These are phyloP conservation scores for Rubus parviflorus DNA, from an alignment of 306 rosid species.

Conservation along the genomic window DNA sequence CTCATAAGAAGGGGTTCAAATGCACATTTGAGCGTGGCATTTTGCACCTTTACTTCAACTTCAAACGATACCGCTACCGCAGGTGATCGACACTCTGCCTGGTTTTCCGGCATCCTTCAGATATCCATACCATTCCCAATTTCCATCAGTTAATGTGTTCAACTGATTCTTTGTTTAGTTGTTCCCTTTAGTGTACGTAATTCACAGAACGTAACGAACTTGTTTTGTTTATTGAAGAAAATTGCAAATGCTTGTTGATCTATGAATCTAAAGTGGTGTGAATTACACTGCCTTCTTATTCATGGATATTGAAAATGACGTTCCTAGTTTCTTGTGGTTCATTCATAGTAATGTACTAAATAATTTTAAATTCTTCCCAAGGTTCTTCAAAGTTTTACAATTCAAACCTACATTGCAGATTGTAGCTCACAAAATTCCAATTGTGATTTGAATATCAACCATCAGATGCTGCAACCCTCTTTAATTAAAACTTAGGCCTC, in stretches of 20 bases:
- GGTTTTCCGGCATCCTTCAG: background rate
- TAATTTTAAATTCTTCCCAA: no score
- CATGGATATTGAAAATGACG: no score
- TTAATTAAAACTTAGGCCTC: background rate
- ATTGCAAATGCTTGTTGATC: background rate
- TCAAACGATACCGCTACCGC: slow-evolving; percentile 84
- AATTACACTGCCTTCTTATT: no score
- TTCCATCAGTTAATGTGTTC: no score
- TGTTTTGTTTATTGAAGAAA: background rate
- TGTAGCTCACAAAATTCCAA: no score
- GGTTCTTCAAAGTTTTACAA: background rate
- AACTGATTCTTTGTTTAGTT: background rate
- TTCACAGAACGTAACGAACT: background rate
- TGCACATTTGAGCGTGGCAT: slow-evolving; percentile 91
- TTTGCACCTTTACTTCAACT: slow-evolving; percentile 82
- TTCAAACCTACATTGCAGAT: background rate
- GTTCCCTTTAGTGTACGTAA: background rate
- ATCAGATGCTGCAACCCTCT: background rate
- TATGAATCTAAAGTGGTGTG: no score
- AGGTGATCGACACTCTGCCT: slow-evolving; percentile 39
- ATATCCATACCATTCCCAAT: background rate
- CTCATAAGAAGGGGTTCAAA: slow-evolving; percentile 81
- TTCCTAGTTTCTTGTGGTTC: no score
- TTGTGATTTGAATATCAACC: background rate
- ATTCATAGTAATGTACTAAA: no score